Percentiles rank a stretch among this genome's conserved stretches.
Evolutionary conservation across 768 basidiomycete genomes (phyloP).

Genomic region (Tulasnella sp.): DNA sequence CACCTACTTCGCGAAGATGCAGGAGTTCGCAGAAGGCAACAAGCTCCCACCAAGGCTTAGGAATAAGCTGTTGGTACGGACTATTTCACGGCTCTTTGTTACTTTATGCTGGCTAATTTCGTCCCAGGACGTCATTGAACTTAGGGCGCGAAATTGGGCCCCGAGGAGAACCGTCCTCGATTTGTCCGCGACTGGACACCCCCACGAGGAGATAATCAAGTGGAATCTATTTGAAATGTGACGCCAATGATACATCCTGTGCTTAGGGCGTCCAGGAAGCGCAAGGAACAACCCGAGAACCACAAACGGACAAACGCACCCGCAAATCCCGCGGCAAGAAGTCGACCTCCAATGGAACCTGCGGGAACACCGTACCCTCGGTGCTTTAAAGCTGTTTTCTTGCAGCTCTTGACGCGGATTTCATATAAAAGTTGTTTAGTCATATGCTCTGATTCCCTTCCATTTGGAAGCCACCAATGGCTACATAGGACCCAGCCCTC

Average conservation of each 20-base stretch:
- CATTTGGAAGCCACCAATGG: background rate
- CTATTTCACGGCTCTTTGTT: constrained; percentile 10
- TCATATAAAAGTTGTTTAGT: background rate
- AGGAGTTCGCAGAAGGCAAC: constrained; percentile 36
- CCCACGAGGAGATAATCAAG: background rate
- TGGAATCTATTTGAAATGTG: no score
- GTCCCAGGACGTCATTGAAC: constrained; percentile 79
- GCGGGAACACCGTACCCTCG: background rate
- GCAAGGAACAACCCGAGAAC: background rate
- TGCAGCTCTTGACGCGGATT: no score
- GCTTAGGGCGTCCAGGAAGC: background rate
- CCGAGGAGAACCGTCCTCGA: background rate
- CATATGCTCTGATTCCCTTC: background rate
- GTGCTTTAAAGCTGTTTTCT: background rate
- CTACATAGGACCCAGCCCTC: background rate
- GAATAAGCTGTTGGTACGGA: constrained; percentile 47
- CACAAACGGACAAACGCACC: background rate
- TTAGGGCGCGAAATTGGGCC: constrained; percentile 76
- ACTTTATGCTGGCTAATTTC: constrained; percentile 12
- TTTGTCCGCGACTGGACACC: background rate
- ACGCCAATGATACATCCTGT: background rate
- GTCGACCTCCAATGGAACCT: background rate
- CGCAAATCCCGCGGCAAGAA: background rate
- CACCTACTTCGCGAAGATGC: constrained; percentile 44
- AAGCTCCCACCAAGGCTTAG: constrained; percentile 42